These are phyloP conservation scores for Cercospora citrullina DNA, from an alignment of 2,329 filamentous ascomycete genomes.

Conservation along the genomic window DNA sequence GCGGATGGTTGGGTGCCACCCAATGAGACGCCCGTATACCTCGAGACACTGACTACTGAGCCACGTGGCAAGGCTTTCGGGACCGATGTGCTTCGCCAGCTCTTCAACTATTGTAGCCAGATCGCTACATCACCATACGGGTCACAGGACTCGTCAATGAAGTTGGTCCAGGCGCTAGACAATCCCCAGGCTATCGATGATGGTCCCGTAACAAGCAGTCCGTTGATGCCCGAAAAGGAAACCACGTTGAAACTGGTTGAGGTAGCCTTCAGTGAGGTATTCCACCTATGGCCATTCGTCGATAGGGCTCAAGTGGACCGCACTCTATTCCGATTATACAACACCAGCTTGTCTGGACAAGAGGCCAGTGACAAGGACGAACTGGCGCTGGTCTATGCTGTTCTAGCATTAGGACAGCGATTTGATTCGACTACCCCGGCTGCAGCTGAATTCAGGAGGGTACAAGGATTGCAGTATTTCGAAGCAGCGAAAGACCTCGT, in stretches of 20 bases:
- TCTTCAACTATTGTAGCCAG: constrained; percentile 21
- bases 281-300: constrained; percentile 26
- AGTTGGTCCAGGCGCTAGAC: constrained; percentile 24
- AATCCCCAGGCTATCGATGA: constrained; percentile 13
- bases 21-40: neutral
- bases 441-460: constrained; percentile 1
- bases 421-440: constrained; percentile 17
- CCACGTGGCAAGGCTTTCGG: constrained; percentile 25
- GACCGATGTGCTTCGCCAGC: constrained; percentile 24
- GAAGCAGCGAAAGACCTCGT: constrained; percentile 22
- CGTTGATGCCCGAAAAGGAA: constrained; percentile 17
- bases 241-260: constrained; percentile 16
- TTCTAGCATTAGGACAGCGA: constrained; percentile 24
- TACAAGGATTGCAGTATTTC: constrained; percentile 22
- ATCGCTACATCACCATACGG: neutral
- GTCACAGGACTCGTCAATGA: constrained; percentile 17
- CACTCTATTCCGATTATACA: constrained; percentile 23
- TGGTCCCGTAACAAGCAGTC: constrained; percentile 6
- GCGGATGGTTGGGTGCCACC: neutral
- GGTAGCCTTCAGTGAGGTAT: constrained; percentile 22
- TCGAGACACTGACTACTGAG: constrained; percentile 24
- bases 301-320: constrained; percentile 17
- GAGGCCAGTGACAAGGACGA: constrained; percentile 25
- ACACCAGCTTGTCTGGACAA: constrained; percentile 20
- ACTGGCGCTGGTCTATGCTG: constrained; percentile 22